phyloP scores from a whole-genome alignment of 805 yeast genomes.

The Candida coquimbonensis region DNA sequence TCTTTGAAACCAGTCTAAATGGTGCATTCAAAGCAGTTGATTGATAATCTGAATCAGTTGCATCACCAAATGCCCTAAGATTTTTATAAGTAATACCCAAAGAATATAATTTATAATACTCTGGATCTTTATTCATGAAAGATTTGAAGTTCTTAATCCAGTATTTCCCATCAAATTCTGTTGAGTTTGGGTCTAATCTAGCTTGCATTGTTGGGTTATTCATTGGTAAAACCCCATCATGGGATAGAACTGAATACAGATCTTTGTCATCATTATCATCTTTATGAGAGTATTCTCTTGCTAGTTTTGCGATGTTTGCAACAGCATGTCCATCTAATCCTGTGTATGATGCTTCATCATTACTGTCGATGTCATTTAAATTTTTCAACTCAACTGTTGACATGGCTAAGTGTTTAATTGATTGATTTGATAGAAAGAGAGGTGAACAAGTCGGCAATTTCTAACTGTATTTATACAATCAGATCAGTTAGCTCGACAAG shows the following conservation, averaged over 20 bases:
- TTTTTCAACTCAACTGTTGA: too few relatives aligned
- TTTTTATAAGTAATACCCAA: constrained; percentile 51
- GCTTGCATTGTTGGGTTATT: constrained; percentile 26
- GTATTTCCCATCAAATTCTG: constrained; percentile 43
- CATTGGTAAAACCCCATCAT: constrained; percentile 27
- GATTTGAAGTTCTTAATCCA: constrained; percentile 53
- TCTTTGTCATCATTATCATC: too few relatives aligned
- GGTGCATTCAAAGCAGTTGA: constrained; percentile 43
- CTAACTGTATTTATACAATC: too few relatives aligned
- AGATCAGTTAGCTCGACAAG: too few relatives aligned
- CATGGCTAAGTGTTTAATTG: too few relatives aligned
- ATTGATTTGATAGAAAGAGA: too few relatives aligned
- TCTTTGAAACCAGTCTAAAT: constrained; percentile 11
- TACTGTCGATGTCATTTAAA: too few relatives aligned
- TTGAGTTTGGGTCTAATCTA: constrained; percentile 48
- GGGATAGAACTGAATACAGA: too few relatives aligned
- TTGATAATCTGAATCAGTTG: constrained; percentile 55
- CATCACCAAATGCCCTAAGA: constrained; percentile 51
- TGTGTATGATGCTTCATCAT: too few relatives aligned
- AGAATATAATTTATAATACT: constrained; percentile 45
- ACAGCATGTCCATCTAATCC: too few relatives aligned
- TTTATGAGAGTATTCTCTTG: constrained; percentile 37
- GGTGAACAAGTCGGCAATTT: too few relatives aligned
- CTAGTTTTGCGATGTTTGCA: too few relatives aligned
- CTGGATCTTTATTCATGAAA: constrained; percentile 44